Conservation (phyloP, 192 early-diverging fungal species). For the Rhizoclosmatium globosum region DNA sequence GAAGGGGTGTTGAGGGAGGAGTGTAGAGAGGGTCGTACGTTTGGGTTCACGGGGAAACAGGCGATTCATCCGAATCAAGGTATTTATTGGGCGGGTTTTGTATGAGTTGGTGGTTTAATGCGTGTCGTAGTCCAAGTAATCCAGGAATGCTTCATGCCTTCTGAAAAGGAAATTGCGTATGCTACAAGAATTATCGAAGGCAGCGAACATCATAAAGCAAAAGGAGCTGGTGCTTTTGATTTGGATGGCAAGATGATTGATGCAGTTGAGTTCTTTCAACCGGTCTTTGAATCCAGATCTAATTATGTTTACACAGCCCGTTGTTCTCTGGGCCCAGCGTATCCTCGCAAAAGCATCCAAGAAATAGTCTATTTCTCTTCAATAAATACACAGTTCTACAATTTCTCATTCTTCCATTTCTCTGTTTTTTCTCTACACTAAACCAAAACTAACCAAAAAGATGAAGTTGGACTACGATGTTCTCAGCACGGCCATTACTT, state of each 20-base stretch:
- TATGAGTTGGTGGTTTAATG: not conserved
- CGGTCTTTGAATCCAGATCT: not conserved
- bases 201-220: conserved; percentile 65
- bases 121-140: conserved; percentile 69
- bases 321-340: conserved; percentile 89
- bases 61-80: conserved; percentile 90
- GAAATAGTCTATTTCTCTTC: too few species aligned
- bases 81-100: conserved; percentile 5
- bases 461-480: conserved; percentile 64
- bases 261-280: not conserved
- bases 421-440: not conserved
- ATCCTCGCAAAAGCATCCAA: conserved; percentile 61
- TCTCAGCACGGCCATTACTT: conserved; percentile 53
- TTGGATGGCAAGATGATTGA: conserved; percentile 91
- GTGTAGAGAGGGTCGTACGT: conserved; percentile 82
- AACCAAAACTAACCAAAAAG: not conserved
- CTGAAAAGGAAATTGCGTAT: conserved; percentile 59
- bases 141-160: conserved; percentile 80
- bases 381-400: too few species aligned
- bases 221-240: conserved; percentile 89
- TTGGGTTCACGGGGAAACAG: conserved; percentile 97
- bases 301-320: conserved; percentile 64
- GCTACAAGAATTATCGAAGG: conserved; percentile 73
- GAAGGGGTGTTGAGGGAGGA: conserved; percentile 76
- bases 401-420: too few species aligned